Conservation (phyloP, 2,329 filamentous ascomycete species). For the Xylaria sp. region DNA sequence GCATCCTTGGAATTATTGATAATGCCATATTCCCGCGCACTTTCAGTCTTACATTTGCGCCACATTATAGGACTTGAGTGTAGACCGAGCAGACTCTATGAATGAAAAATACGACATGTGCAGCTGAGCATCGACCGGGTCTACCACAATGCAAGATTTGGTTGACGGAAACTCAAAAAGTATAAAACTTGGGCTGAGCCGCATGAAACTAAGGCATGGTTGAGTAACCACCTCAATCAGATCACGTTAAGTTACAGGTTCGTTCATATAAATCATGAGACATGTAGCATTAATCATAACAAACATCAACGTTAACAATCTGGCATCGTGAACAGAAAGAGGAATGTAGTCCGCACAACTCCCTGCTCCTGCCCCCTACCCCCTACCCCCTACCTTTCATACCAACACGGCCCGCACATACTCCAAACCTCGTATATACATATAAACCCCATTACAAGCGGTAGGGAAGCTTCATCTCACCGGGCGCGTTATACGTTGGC, state of each 20-base stretch:
- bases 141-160: background rate
- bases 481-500: conserved; percentile 69
- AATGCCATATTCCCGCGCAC: background rate
- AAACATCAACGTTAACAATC: conserved; percentile 3
- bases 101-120: background rate
- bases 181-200: background rate
- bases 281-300: conserved; percentile 2
- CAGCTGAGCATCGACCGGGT: too few species aligned
- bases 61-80: background rate
- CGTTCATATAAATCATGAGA: conserved; percentile 3
- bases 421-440: too few species aligned
- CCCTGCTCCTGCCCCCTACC: background rate
- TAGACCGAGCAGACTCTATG: background rate
- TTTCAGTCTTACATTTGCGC: background rate
- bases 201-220: background rate
- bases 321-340: conserved; percentile 1
- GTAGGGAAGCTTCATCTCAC: conserved; percentile 55
- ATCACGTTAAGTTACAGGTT: background rate
- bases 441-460: conserved; percentile 52
- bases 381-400: background rate
- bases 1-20: too few species aligned
- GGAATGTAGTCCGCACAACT: background rate
- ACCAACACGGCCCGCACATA: background rate
- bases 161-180: background rate
- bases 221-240: background rate